Base-by-base conservation (phyloP, 192 early-diverging fungal species). In the Funneliformis geosporum region DNA sequence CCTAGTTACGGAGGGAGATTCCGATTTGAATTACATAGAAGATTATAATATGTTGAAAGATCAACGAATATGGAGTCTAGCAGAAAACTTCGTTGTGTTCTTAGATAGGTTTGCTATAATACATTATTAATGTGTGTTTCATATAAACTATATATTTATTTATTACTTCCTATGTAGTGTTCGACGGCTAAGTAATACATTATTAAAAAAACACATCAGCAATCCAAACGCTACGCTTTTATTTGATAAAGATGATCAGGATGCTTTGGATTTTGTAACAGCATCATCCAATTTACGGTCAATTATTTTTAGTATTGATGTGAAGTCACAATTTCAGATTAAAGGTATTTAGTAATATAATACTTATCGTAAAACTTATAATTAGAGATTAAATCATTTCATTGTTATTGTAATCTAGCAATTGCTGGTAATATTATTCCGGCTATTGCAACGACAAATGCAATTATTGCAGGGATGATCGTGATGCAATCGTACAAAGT, bases 371-470 rank as follows among this genome's bases (percentile, higher is more conserved):
- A 43, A 60, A 16, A 21, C 1, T 59, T 28, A 23, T 2, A 12
- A 55, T 38, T 21, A 42, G 4, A 7, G 6, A 9, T 64, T 23
- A 61, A 61, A 28, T 25, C 38, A 6, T 38, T 47, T 14, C 6
- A 33, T 46, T 65, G 47, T 27, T 61, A 46, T 44, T 27, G 25
- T 23, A 69, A 75, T 85, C 4, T 79, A 94, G 95, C 96, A 42
- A 99, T 99, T 95, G 98, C 98, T 8, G 97, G 97, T 67, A 98
- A 97, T 80, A 99, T 99, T 75, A 98, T 99, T 75, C 97, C 97
- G 1, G 97, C 97, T 38, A 96, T 99, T 74, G 97, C 98, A 50
- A 99, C 98, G 0, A 98, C 98, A 16, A 99, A 99, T 76, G 98
- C 97, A 8, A 94, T 98, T 38, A 89, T 98, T 75, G 95, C 97